These are phyloP conservation scores for Saitoella complicata DNA, from an alignment of 805 yeast genomes.

Conservation along the genomic window DNA sequence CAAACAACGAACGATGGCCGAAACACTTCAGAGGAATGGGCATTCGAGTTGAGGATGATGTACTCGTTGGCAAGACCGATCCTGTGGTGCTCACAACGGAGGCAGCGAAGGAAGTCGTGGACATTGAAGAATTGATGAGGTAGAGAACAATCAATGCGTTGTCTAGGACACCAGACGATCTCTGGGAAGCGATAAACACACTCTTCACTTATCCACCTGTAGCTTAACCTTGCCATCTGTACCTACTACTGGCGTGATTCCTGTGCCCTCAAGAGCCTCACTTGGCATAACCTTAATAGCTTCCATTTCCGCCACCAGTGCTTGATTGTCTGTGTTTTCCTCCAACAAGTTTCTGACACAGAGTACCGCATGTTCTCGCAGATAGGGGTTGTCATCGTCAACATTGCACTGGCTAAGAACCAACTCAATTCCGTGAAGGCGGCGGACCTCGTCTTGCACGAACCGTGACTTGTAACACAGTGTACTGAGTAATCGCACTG, in stretches of 20 bases:
- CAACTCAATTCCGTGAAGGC: conserved; percentile 49
- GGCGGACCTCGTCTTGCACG: conserved; percentile 49
- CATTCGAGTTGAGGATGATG: conserved; percentile 85
- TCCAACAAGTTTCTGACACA: conserved; percentile 56
- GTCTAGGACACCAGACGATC: too few relatives aligned
- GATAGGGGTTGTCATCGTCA: conserved; percentile 71
- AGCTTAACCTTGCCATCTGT: too few relatives aligned
- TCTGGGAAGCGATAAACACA: too few relatives aligned
- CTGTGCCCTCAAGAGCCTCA: too few relatives aligned
- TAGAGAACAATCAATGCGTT: too few relatives aligned
- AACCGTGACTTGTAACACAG: too few relatives aligned
- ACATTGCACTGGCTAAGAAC: conserved; percentile 68
- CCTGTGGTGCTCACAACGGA: conserved; percentile 50
- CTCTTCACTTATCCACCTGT: too few relatives aligned
- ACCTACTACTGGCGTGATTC: too few relatives aligned
- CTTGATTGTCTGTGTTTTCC: conserved; percentile 54
- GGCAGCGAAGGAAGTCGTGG: conserved; percentile 73
- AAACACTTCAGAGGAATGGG: conserved; percentile 74
- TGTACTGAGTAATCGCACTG: too few relatives aligned
- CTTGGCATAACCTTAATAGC: too few relatives aligned
- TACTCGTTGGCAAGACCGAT: conserved; percentile 53
- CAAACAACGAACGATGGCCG: conserved; percentile 59
- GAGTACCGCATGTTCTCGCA: conserved; percentile 61
- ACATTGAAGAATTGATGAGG: conserved; percentile 38
- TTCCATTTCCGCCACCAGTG: conserved; percentile 36